These are phyloP conservation scores for Colletotrichum neosansevieriae DNA, from an alignment of 2,329 filamentous ascomycete genomes.

Conservation along the genomic window DNA sequence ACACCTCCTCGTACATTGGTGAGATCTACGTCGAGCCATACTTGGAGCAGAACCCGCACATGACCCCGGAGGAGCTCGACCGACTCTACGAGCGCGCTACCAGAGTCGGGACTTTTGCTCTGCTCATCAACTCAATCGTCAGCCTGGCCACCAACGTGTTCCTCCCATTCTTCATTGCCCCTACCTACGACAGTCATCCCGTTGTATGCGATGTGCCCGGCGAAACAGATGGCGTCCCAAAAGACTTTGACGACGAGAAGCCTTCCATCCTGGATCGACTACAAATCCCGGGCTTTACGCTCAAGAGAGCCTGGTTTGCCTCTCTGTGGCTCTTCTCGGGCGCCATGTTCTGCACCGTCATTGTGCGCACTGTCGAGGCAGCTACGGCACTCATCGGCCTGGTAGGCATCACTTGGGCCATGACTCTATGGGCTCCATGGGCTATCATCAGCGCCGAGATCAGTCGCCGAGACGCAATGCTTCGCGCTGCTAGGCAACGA, in stretches of 20 bases:
- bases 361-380: conserved; percentile 77
- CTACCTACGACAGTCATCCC: conserved; percentile 73
- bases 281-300: conserved; percentile 84
- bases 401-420: conserved; percentile 90
- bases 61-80: conserved; percentile 82
- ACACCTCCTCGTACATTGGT: conserved; percentile 93
- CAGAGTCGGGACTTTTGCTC: conserved; percentile 86
- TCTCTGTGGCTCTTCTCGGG: conserved; percentile 86
- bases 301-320: conserved; percentile 88
- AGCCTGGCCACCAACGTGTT: conserved; percentile 86
- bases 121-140: conserved; percentile 88
- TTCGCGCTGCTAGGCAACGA: conserved; percentile 54
- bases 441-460: conserved; percentile 96
- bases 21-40: conserved; percentile 91
- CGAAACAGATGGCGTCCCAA: conserved; percentile 48
- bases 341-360: conserved; percentile 86
- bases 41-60: conserved; percentile 80
- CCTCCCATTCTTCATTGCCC: conserved; percentile 86
- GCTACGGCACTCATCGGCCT: conserved; percentile 84
- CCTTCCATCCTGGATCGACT: conserved; percentile 69
- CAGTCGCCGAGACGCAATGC: conserved; percentile 77
- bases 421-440: conserved; percentile 95
- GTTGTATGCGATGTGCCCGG: conserved; percentile 47
- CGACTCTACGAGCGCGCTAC: conserved; percentile 86
- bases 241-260: conserved; percentile 49